Conservation (phyloP, 768 basidiomycete species). For the Neoboletus magnificus region DNA sequence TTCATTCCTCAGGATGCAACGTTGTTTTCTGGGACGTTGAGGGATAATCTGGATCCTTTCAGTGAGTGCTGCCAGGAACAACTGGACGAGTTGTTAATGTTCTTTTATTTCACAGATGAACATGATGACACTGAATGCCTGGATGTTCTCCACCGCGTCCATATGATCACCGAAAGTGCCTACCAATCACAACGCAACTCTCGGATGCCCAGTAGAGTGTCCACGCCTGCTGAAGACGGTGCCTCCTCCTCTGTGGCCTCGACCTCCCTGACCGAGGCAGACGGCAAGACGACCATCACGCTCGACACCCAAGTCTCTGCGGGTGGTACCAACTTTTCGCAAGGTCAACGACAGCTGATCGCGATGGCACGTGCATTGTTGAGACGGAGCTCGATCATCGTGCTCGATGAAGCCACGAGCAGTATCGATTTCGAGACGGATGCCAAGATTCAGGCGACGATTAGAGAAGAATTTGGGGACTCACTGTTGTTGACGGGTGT, state of each 20-base stretch:
- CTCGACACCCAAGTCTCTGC: conserved; percentile 80
- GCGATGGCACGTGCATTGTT: conserved; percentile 82
- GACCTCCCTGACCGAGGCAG: conserved; percentile 48
- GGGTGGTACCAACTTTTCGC: conserved; percentile 88
- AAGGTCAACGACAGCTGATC: conserved; percentile 86
- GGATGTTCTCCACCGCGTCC: conserved; percentile 79
- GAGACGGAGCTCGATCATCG: conserved; percentile 66
- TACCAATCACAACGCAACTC: conserved; percentile 50
- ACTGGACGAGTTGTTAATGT: neutral
- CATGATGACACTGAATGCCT: conserved; percentile 76
- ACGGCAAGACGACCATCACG: conserved; percentile 53
- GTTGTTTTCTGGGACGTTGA: conserved; percentile 75
- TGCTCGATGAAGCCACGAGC: conserved; percentile 82
- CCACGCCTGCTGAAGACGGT: conserved; percentile 42
- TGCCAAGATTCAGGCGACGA: conserved; percentile 84
- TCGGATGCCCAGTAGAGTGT: conserved; percentile 41
- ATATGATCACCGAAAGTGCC: conserved; percentile 58
- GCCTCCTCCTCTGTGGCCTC: conserved; percentile 43
- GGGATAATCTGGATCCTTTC: conserved; percentile 76
- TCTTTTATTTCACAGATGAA: conserved; percentile 44
- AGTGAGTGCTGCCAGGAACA: conserved; percentile 27
- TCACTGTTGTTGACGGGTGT: conserved; percentile 70
- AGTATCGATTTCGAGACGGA: conserved; percentile 88
- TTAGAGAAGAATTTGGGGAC: conserved; percentile 78
- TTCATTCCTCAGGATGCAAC: conserved; percentile 78